A percentile compares a stretch with the other conserved stretches of the same genome.
phyloP scores from a whole-genome alignment of 768 basidiomycete species.

The Tulasnella sp. region DNA sequence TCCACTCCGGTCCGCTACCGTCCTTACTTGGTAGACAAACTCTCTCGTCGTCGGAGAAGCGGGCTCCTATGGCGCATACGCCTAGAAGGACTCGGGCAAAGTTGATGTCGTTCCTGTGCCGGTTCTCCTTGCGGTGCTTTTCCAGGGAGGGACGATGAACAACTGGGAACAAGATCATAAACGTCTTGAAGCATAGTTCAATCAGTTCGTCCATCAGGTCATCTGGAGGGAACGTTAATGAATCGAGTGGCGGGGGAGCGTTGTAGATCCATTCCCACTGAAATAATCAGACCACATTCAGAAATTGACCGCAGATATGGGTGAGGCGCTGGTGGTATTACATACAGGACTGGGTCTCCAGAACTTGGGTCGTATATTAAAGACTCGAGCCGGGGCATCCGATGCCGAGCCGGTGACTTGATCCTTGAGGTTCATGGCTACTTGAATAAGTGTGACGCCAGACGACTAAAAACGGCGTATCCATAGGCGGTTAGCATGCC shows the following conservation, averaged over 20 bases:
- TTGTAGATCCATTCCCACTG: conserved; percentile 33
- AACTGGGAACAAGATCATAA: conserved; percentile 56
- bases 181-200: conserved; percentile 53
- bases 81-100: conserved; percentile 59
- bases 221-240: conserved; percentile 48
- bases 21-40: conserved; percentile 39
- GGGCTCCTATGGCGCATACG: conserved; percentile 60
- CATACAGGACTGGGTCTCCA: conserved; percentile 19
- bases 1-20: conserved; percentile 35
- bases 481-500: neutral
- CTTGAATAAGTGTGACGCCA: conserved; percentile 43
- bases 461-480: conserved; percentile 1
- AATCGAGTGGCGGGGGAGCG: conserved; percentile 23
- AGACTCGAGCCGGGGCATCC: conserved; percentile 20
- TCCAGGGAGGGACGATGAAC: conserved; percentile 68
- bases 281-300: conserved; percentile 19
- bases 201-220: conserved; percentile 51
- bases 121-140: conserved; percentile 38
- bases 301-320: conserved; percentile 18
- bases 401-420: conserved; percentile 47
- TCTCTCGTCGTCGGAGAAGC: conserved; percentile 52
- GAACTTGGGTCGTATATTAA: conserved; percentile 12
- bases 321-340: conserved; percentile 25
- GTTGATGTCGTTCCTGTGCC: conserved; percentile 43
- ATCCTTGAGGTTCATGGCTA: conserved; percentile 52